Evolutionary conservation across 1,284 basidiomycete genomes (phyloP).

Genomic region (Irpex sp.): DNA sequence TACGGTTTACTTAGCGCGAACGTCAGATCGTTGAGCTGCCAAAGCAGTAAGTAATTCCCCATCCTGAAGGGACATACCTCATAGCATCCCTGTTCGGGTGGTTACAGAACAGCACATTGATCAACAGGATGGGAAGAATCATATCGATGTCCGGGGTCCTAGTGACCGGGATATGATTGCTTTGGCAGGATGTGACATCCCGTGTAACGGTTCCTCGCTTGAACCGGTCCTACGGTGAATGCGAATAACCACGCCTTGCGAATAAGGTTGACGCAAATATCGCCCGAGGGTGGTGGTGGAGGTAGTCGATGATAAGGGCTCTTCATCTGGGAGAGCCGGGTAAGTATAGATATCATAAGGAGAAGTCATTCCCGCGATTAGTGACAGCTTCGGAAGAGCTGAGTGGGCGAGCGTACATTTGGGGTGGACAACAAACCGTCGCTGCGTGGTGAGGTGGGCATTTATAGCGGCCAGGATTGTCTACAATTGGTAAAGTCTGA

Average conservation of each 20-base stretch:
- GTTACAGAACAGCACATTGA: neutral
- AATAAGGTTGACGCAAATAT: slow-evolving; percentile 15
- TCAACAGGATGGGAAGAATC: neutral
- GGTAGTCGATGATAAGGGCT: slow-evolving; percentile 20
- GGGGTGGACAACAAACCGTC: too few species aligned
- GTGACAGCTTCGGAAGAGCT: neutral
- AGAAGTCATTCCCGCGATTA: neutral
- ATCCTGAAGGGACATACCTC: neutral
- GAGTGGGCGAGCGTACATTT: neutral
- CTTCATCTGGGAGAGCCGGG: slow-evolving; percentile 14
- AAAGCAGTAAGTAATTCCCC: neutral
- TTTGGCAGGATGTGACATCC: neutral
- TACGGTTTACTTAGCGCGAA: neutral
- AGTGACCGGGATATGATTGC: slow-evolving; percentile 8
- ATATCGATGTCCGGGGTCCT: slow-evolving; percentile 10
- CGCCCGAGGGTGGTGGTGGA: slow-evolving; percentile 13
- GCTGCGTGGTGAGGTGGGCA: too few species aligned
- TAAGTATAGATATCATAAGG: neutral
- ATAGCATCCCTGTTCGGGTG: neutral
- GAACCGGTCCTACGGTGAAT: slow-evolving; percentile 18
- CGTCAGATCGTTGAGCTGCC: neutral
- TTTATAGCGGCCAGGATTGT: neutral
- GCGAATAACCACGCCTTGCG: slow-evolving; percentile 13
- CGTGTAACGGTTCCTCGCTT: slow-evolving; percentile 1
- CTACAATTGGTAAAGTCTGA: neutral